These are phyloP conservation scores for Aspergillus ruber DNA, from an alignment of 2,329 filamentous ascomycete genomes.

Conservation along the genomic window DNA sequence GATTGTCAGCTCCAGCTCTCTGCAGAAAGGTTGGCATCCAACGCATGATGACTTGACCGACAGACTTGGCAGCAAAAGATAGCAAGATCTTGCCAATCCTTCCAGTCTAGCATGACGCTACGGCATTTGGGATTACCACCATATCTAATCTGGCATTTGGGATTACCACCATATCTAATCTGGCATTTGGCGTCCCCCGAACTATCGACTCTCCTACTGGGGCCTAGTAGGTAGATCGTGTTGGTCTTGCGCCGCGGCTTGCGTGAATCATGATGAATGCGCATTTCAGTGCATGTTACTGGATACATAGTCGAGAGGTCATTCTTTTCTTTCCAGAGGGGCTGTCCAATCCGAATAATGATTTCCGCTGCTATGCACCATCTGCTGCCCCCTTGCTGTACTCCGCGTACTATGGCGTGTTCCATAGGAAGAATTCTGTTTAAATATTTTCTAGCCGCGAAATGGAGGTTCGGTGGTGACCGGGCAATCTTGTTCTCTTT, in stretches of 20 bases:
- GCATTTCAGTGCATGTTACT: background rate
- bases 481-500: no score
- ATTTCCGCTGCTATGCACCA: constrained; percentile 6
- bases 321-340: background rate
- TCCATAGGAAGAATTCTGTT: constrained; percentile 4
- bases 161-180: background rate
- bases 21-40: background rate
- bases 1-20: background rate
- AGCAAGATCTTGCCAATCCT: background rate
- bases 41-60: background rate
- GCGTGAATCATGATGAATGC: constrained; percentile 13
- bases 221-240: constrained; percentile 18
- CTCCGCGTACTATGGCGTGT: constrained; percentile 25
- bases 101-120: background rate
- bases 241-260: constrained; percentile 15
- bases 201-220: constrained; percentile 17
- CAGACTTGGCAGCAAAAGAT: no score
- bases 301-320: background rate
- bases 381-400: constrained; percentile 23
- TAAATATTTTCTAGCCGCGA: no score
- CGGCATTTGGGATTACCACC: background rate
- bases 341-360: background rate
- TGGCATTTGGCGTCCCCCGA: constrained; percentile 7
- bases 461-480: no score
- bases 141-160: background rate